Percentiles rank a stretch among this genome's conserved stretches.
Evolutionary conservation across 2,329 filamentous ascomycete genomes (phyloP).

Genomic region (Fusarium brevicatenulatum): DNA sequence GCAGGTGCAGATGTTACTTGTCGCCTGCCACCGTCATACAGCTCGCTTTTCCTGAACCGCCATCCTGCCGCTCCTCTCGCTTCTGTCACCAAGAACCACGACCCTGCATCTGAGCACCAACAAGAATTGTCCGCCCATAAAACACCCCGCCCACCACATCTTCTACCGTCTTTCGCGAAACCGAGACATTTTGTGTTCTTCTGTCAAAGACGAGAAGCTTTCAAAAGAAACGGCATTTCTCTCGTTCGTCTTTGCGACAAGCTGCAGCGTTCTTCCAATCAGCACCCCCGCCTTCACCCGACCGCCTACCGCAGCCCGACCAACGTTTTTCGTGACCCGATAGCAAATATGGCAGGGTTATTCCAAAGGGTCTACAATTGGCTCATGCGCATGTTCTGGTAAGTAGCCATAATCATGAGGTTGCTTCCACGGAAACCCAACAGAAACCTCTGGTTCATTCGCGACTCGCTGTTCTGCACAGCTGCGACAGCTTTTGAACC

Average conservation of each 20-base stretch:
- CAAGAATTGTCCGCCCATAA: slow-evolving; percentile 43
- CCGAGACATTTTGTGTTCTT: slow-evolving; percentile 30
- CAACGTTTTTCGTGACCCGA: slow-evolving; percentile 34
- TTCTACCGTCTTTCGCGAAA: slow-evolving; percentile 33
- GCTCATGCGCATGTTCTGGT: slow-evolving; percentile 98
- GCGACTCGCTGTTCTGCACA: slow-evolving; percentile 13
- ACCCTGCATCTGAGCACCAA: slow-evolving; percentile 42
- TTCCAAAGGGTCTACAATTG: slow-evolving; percentile 98
- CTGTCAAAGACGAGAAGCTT: slow-evolving; percentile 6
- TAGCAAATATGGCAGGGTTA: slow-evolving; percentile 79
- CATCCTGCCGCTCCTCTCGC: slow-evolving; percentile 33
- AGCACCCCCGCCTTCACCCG: slow-evolving; percentile 42
- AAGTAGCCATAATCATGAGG: slow-evolving; percentile 50
- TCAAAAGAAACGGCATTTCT: slow-evolving; percentile 16
- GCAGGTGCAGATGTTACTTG: slow-evolving; percentile 44
- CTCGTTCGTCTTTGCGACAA: slow-evolving; percentile 18
- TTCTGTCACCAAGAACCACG: slow-evolving; percentile 29
- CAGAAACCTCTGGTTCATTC: slow-evolving; percentile 7
- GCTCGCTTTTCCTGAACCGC: slow-evolving; percentile 42
- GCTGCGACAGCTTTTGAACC: slow-evolving; percentile 28
- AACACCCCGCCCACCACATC: slow-evolving; percentile 43
- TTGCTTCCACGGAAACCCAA: slow-evolving; percentile 14
- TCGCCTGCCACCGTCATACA: slow-evolving; percentile 44
- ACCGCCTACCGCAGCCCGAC: slow-evolving; percentile 38
- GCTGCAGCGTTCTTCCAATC: slow-evolving; percentile 33